Evolutionary conservation across 495 filamentous ascomycete genomes (phyloP).

Genomic region (Jackrogersella multiformis): DNA sequence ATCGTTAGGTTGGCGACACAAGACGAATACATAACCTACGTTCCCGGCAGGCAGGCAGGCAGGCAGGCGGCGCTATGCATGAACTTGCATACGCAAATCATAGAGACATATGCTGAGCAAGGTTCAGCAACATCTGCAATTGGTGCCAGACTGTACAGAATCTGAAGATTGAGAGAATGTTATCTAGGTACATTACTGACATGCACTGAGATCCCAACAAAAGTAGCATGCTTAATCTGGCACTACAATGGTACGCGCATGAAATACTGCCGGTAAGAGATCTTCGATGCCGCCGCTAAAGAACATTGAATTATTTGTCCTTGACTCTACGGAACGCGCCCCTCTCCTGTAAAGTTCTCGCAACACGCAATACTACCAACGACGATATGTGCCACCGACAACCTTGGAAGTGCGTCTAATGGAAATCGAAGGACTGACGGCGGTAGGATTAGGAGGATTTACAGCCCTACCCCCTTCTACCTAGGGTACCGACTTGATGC

Average conservation of each 20-base stretch:
- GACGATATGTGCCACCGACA: slow-evolving; percentile 12
- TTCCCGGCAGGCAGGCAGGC: slow-evolving; percentile 9
- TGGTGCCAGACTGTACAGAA: not conserved
- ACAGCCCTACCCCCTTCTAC: not conserved
- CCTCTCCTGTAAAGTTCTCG: not conserved
- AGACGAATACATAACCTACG: not conserved
- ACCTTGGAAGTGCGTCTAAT: not conserved
- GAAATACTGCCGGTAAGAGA: not conserved
- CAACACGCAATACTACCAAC: not conserved
- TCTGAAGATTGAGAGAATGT: not conserved
- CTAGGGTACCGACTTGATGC: too few species aligned
- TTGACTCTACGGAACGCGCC: slow-evolving; percentile 8
- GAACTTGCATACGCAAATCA: not conserved
- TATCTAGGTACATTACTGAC: not conserved
- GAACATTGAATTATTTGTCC: slow-evolving; percentile 19
- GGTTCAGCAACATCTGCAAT: not conserved
- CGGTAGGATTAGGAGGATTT: not conserved
- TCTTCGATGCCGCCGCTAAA: slow-evolving; percentile 8
- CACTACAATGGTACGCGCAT: not conserved
- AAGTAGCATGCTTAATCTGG: slow-evolving; percentile 5
- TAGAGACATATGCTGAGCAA: slow-evolving; percentile 1
- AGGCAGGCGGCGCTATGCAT: slow-evolving; percentile 12
- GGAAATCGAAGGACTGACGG: not conserved
- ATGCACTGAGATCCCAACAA: slow-evolving; percentile 14
- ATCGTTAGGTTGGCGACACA: not conserved